Evolutionary conservation across 352 stramenopile genomes (phyloP).

Genomic region (Phytophthora vignae): DNA sequence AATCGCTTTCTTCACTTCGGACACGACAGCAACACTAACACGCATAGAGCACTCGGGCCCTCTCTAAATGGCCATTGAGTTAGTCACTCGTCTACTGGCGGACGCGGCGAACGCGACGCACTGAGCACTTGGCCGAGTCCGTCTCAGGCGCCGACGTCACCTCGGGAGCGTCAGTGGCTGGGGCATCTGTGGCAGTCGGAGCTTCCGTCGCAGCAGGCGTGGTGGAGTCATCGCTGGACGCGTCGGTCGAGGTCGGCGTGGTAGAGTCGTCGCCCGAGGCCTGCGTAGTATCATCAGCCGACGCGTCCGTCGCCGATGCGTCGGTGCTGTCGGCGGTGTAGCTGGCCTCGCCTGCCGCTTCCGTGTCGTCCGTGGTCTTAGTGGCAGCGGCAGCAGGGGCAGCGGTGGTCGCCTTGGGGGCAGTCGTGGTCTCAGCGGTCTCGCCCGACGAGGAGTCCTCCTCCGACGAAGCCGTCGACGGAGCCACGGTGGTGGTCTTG

Average conservation of each 20-base stretch:
- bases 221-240: not conserved
- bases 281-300: not conserved
- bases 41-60: not conserved
- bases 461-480: not conserved
- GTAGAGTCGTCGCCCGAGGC: not conserved
- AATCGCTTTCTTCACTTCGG: not conserved
- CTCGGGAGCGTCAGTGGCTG: constrained; percentile 6
- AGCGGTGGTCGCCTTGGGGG: constrained; percentile 7
- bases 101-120: constrained; percentile 4
- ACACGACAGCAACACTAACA: constrained; percentile 2
- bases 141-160: constrained; percentile 9
- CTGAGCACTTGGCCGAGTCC: constrained; percentile 10
- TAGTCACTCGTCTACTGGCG: constrained; percentile 10
- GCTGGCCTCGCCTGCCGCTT: constrained; percentile 22
- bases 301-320: not conserved
- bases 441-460: constrained; percentile 11
- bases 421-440: constrained; percentile 7
- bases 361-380: constrained; percentile 20
- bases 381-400: constrained; percentile 9
- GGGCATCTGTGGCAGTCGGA: not conserved
- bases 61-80: constrained; percentile 19
- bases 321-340: constrained; percentile 2
- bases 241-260: constrained; percentile 8
- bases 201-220: constrained; percentile 9
- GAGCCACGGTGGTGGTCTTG: not conserved